Base-by-base conservation (phyloP, 805 yeast genomes). In the Zygoascus tannicola region DNA sequence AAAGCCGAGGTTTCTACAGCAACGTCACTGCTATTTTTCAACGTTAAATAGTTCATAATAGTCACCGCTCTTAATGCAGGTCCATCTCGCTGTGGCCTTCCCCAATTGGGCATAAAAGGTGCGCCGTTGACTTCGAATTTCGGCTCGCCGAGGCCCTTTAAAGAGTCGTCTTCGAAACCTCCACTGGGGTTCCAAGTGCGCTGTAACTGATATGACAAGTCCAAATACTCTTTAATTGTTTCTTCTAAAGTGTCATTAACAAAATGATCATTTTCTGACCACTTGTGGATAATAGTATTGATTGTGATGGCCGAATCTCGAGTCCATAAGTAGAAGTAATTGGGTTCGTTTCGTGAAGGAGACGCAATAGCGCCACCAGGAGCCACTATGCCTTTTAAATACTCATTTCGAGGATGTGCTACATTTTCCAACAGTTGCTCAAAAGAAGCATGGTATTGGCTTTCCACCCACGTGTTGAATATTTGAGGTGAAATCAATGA, bases 31-130 rank as follows among this genome's bases (percentile, higher is more conserved):
- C 23, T 23, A 10, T 16, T 21, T 18, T 18, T 35, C 26, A 35
- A 18, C 14, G 39, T 16, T 47, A 84, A 52, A 57, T 76, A 84
- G 48, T 73, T 73, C 32, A 75, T 60, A 19, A 80, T 69, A 1
- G 95, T 73, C 44, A 81, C 71, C 8, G 79, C 71, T 54, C 97
- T 71, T 45, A 90, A 68, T 1, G 94, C 88, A 0, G 97, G 96
- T 0, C 97, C 97, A 60, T 90, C 97, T 47, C 86, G 74, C 63
- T 90, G 97, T 1, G 97, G 97, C 53, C 97, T 70, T 2, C 97
- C 97, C 97, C 97, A 90, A 30, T 67, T 59, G 2, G 66, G 79
- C 4, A 61, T 60, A 55, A 82, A 90, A 1, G 83, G 68, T 0
- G 75, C 54, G 20, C 81, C 80, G 57, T 85, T 74, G 3, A 79